Conservation (phyloP, 202 grass and related monocot species). For the Carex arenaria region DNA sequence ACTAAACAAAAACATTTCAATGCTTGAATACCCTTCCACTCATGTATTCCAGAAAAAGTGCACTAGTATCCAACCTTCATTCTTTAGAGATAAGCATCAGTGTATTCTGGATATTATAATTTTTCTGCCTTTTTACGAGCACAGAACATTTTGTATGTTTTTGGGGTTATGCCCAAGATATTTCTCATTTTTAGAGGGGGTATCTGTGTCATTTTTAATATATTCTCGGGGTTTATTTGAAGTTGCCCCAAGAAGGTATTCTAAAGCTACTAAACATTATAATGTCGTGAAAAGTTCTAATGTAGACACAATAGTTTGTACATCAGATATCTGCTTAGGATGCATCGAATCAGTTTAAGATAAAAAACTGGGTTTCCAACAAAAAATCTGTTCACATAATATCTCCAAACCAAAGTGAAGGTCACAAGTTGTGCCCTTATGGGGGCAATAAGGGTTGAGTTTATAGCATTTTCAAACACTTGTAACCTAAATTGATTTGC, state of each 20-base stretch:
- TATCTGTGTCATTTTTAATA: neutral
- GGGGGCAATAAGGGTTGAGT: neutral
- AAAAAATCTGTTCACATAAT: neutral
- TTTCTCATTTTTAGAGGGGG: neutral
- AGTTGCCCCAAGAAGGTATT: neutral
- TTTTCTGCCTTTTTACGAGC: neutral
- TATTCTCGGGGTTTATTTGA: neutral
- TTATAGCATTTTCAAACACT: neutral
- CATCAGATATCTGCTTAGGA: neutral
- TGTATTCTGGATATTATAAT: too few species aligned
- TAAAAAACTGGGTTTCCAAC: neutral
- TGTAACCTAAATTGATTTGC: neutral
- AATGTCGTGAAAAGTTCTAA: neutral
- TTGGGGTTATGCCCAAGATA: neutral
- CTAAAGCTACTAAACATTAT: too few species aligned
- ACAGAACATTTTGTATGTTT: neutral
- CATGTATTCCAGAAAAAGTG: neutral
- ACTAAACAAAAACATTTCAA: neutral
- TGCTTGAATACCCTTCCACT: neutral
- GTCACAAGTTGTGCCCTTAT: neutral
- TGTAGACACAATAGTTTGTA: neutral
- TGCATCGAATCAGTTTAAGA: neutral
- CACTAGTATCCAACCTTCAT: neutral
- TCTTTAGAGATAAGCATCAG: neutral
- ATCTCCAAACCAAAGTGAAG: neutral